Evolutionary conservation across 2,329 filamentous ascomycete genomes (phyloP).

Genomic region (Penicillium sp.): DNA sequence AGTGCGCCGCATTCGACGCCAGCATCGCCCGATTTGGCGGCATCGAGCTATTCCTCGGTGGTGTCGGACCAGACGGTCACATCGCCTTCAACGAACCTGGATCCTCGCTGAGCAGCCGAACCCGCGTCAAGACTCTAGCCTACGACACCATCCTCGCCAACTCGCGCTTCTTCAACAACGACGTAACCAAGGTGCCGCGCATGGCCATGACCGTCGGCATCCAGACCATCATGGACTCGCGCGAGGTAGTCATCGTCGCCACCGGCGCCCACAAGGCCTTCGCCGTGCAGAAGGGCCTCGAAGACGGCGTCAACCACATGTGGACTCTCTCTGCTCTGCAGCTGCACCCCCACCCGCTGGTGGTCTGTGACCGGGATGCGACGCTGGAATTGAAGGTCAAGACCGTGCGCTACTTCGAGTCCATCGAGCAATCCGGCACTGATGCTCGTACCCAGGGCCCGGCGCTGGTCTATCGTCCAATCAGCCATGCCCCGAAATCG

Average conservation of each 20-base stretch:
- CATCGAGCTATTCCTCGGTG: slow-evolving; percentile 83
- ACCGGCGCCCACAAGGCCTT: slow-evolving; percentile 79
- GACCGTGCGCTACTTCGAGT: slow-evolving; percentile 75
- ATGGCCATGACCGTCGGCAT: slow-evolving; percentile 86
- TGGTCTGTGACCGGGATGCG: slow-evolving; percentile 82
- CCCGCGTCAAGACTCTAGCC: slow-evolving; percentile 82
- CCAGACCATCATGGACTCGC: slow-evolving; percentile 78
- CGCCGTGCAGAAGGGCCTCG: slow-evolving; percentile 78
- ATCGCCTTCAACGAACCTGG: slow-evolving; percentile 92
- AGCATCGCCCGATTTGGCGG: slow-evolving; percentile 75
- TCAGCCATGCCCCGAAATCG: slow-evolving; percentile 37
- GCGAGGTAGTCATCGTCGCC: slow-evolving; percentile 82
- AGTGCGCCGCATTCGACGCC: slow-evolving; percentile 79
- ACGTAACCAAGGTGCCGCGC: slow-evolving; percentile 73
- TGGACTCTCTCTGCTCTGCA: slow-evolving; percentile 85
- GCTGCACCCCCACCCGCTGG: slow-evolving; percentile 78
- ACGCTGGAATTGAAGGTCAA: slow-evolving; percentile 74
- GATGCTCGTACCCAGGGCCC: slow-evolving; percentile 49
- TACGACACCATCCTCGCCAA: slow-evolving; percentile 88
- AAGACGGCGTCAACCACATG: slow-evolving; percentile 85
- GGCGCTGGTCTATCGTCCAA: slow-evolving; percentile 45
- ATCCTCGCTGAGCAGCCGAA: slow-evolving; percentile 75
- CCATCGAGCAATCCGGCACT: slow-evolving; percentile 67
- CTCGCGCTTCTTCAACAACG: slow-evolving; percentile 79
- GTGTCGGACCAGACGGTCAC: slow-evolving; percentile 84